Evolutionary conservation across 768 basidiomycete species (phyloP).

Genomic region (Kwoniella newhampshirensis): DNA sequence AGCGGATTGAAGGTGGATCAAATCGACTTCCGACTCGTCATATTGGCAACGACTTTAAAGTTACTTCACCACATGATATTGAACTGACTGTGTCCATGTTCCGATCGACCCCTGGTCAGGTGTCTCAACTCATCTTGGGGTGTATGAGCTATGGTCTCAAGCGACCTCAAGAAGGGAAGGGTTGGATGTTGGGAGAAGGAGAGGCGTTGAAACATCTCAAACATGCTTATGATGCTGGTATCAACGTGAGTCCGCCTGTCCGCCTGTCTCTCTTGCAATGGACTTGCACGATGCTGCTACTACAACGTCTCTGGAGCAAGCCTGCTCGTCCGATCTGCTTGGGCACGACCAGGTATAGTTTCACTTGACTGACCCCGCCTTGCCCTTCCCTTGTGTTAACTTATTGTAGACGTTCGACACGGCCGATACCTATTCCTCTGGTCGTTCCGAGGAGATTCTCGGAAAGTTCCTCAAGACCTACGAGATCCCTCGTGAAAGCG

Average conservation of each 20-base stretch:
- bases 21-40: conserved; percentile 1
- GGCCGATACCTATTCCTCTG: conserved; percentile 39
- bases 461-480: conserved; percentile 71
- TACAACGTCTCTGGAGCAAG: background rate
- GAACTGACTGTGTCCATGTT: too few relatives aligned
- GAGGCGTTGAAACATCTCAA: conserved; percentile 35
- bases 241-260: conserved; percentile 33
- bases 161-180: conserved; percentile 26
- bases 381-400: too few relatives aligned
- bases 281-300: too few relatives aligned
- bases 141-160: conserved; percentile 44
- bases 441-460: conserved; percentile 63
- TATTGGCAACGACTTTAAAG: background rate
- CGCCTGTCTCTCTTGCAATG: too few relatives aligned
- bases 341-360: too few relatives aligned
- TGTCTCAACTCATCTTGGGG: conserved; percentile 39
- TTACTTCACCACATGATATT: conserved; percentile 8
- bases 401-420: conserved; percentile 34
- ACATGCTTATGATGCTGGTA: conserved; percentile 45
- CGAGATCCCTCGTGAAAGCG: conserved; percentile 68
- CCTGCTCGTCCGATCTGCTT: background rate
- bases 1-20: conserved; percentile 40
- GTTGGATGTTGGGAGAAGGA: conserved; percentile 42
- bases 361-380: too few relatives aligned
- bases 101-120: too few relatives aligned